Percentiles rank a stretch among this genome's conserved stretches.
Conservation (phyloP, 2,329 filamentous ascomycete genomes). For the Trichoderma cornu-damae region DNA sequence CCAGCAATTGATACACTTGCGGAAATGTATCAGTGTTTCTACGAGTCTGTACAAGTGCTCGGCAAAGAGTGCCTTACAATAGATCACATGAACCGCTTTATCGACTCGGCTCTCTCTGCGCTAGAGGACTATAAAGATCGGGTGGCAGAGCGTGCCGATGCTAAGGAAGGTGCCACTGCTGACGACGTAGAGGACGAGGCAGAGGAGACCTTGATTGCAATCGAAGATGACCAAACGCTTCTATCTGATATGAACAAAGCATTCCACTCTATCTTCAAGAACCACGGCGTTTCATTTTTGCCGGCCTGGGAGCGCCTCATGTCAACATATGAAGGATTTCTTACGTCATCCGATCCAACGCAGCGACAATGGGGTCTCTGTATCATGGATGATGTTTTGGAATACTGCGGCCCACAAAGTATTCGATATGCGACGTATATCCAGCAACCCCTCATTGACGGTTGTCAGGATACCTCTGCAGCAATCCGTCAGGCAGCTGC, state of each 20-base stretch:
- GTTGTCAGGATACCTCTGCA: constrained; percentile 78
- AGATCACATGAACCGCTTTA: constrained; percentile 80
- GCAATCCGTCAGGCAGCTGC: constrained; percentile 93
- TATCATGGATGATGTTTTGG: constrained; percentile 96
- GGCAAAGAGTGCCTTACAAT: constrained; percentile 75
- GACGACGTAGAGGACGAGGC: constrained; percentile 88
- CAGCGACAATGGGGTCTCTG: constrained; percentile 98
- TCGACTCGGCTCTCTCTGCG: constrained; percentile 76
- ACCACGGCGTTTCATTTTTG: constrained; percentile 80
- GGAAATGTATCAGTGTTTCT: constrained; percentile 99
- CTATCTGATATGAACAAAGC: constrained; percentile 99
- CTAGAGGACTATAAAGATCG: constrained; percentile 90
- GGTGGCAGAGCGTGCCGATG: constrained; percentile 76
- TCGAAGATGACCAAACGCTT: constrained; percentile 95
- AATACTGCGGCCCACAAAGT: constrained; percentile 89
- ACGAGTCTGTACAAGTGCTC: constrained; percentile 92
- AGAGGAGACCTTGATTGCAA: constrained; percentile 80
- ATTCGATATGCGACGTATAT: constrained; percentile 84
- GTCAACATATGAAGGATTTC: constrained; percentile 78
- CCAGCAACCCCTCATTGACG: constrained; percentile 76
- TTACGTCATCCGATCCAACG: constrained; percentile 74
- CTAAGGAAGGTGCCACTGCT: constrained; percentile 64
- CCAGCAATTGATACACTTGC: constrained; percentile 93
- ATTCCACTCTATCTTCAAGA: constrained; percentile 98
- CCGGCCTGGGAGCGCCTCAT: constrained; percentile 83